Percentiles rank a stretch among this genome's conserved stretches.
phyloP scores from a whole-genome alignment of 2,329 filamentous ascomycete species.

The Pyricularia sp. region DNA sequence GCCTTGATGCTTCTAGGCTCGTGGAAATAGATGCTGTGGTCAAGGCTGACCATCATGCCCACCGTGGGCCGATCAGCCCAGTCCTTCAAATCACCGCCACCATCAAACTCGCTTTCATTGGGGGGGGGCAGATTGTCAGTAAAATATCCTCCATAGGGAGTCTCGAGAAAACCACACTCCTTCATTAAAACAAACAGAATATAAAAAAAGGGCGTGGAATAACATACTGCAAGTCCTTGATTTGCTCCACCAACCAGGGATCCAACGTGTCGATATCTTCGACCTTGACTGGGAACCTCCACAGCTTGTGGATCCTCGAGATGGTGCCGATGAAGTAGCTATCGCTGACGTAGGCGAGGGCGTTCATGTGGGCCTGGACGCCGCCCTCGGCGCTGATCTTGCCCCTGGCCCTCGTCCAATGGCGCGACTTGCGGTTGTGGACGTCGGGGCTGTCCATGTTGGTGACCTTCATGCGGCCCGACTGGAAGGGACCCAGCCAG shows the following conservation, averaged over 20 bases:
- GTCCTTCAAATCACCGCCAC: not conserved
- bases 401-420: conserved; percentile 66
- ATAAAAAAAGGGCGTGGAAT: not conserved
- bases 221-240: conserved; percentile 20
- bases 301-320: conserved; percentile 65
- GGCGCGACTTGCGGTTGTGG: conserved; percentile 53
- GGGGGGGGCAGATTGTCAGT: not conserved
- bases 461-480: conserved; percentile 27
- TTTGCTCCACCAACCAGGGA: conserved; percentile 20
- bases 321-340: conserved; percentile 89
- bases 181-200: not conserved
- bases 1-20: conserved; percentile 43
- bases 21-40: conserved; percentile 62
- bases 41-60: conserved; percentile 76
- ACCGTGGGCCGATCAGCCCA: conserved; percentile 20
- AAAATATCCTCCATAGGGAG: not conserved
- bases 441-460: conserved; percentile 32
- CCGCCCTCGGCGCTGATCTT: conserved; percentile 61
- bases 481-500: conserved; percentile 31
- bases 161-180: not conserved
- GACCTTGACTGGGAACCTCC: conserved; percentile 50
- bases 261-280: conserved; percentile 35
- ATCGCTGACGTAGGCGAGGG: conserved; percentile 87
- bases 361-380: conserved; percentile 68
- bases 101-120: not conserved